These are phyloP conservation scores for Tolypocladium endophyticum DNA, from an alignment of 2,329 filamentous ascomycete species.

Conservation along the genomic window DNA sequence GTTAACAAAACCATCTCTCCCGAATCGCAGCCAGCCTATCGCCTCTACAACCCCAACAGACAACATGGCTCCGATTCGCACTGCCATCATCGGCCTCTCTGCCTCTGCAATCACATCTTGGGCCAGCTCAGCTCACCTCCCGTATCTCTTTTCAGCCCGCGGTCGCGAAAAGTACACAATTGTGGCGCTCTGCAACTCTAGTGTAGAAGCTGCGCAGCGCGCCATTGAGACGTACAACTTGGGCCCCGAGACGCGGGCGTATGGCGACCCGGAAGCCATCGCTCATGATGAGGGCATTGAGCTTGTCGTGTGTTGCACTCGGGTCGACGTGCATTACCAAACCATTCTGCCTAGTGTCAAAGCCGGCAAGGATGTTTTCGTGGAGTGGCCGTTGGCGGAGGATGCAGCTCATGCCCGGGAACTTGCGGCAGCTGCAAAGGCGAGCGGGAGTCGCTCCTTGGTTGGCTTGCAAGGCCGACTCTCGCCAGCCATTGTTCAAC, in stretches of 20 bases:
- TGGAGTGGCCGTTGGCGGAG: slow-evolving; percentile 48
- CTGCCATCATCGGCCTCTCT: slow-evolving; percentile 49
- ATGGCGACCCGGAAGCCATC: slow-evolving; percentile 37
- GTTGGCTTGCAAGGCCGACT: slow-evolving; percentile 42
- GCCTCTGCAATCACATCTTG: slow-evolving; percentile 39
- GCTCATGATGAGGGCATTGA: slow-evolving; percentile 40
- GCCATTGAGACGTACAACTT: slow-evolving; percentile 34
- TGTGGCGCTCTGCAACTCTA: slow-evolving; percentile 42
- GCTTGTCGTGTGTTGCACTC: slow-evolving; percentile 42
- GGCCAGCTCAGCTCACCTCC: slow-evolving; percentile 45
- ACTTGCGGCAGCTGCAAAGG: slow-evolving; percentile 27
- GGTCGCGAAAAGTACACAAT: slow-evolving; percentile 34
- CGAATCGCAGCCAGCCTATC: background rate
- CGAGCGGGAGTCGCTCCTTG: slow-evolving; percentile 10
- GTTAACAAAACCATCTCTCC: too few relatives aligned
- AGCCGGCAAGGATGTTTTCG: slow-evolving; percentile 41
- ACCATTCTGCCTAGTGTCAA: slow-evolving; percentile 34
- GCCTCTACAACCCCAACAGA: background rate
- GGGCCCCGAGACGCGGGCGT: slow-evolving; percentile 29
- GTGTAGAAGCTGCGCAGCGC: slow-evolving; percentile 27
- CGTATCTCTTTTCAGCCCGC: slow-evolving; percentile 41
- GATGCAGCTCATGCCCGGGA: slow-evolving; percentile 28
- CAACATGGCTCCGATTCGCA: slow-evolving; percentile 38
- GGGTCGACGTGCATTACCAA: slow-evolving; percentile 41
- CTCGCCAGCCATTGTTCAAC: slow-evolving; percentile 29